Evolutionary conservation across 75 land plant genomes (phyloP), one percentile per base, ranked within the genome.

Genomic region (Selaginella tamariscina): DNA sequence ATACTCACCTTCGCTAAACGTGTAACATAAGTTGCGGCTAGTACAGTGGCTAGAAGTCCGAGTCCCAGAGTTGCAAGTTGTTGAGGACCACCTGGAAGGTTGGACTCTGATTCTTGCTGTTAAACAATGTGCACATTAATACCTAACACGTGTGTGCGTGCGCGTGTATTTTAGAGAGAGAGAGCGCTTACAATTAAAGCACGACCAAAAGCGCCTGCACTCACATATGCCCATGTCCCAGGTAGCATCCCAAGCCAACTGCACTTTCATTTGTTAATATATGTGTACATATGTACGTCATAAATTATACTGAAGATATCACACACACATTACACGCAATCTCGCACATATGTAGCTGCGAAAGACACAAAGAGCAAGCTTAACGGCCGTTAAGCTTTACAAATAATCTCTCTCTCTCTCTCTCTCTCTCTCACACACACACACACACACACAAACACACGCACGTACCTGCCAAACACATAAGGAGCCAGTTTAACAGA

Each of bases 231-330:
- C 98, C 98, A 93, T 49, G 98, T 81, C 54, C 98, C 98, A 31
- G 98, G 98, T 69, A 93, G 95, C 98, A 93, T 93, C 24, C 98
- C 98, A 73, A 93, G 73, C 96, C 98, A 93, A 74, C 98, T 93
- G 87, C n/a, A n/a, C n/a, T n/a, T n/a, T n/a, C n/a, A n/a, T n/a
- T n/a, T n/a, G n/a, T n/a, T n/a, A n/a, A n/a, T n/a, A n/a, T n/a
- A n/a, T n/a, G n/a, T n/a, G n/a, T n/a, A n/a, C n/a, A n/a, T n/a
- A n/a, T n/a, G n/a, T n/a, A n/a, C n/a, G n/a, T n/a, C n/a, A n/a
- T n/a, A n/a, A n/a, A n/a, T n/a, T n/a, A n/a, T n/a, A n/a, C n/a
- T n/a, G n/a, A n/a, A n/a, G n/a, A n/a, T n/a, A n/a, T n/a, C n/a
- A n/a, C n/a, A n/a, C n/a, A n/a, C n/a, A n/a, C n/a, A n/a, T n/a